Conservation (phyloP, 495 filamentous ascomycete species). For the Geopyxis carbonaria region DNA sequence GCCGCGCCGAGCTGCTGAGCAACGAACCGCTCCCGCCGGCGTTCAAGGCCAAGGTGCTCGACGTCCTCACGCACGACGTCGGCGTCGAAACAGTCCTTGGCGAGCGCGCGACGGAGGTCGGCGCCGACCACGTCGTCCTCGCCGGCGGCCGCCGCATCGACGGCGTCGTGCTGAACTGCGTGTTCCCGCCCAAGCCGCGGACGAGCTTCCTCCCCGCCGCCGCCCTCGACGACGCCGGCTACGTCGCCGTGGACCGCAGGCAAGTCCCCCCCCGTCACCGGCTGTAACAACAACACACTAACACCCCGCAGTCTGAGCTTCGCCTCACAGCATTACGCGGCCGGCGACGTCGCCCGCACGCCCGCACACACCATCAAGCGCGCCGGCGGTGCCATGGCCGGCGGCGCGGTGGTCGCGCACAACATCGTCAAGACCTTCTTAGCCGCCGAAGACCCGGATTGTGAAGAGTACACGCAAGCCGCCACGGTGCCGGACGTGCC, state of each 20-base stretch:
- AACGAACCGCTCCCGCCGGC: conserved; percentile 49
- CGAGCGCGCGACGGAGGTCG: conserved; percentile 28
- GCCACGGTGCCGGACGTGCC: conserved; percentile 38
- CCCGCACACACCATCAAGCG: conserved; percentile 53
- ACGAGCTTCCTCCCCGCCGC: conserved; percentile 32
- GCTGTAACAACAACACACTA: conserved; percentile 10
- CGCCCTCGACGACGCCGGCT: conserved; percentile 34
- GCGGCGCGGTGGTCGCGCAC: too few species aligned
- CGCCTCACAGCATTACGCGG: conserved; percentile 52
- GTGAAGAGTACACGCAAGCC: too few species aligned
- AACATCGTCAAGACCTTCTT: too few species aligned
- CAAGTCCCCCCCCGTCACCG: background rate
- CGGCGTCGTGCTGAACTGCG: conserved; percentile 41
- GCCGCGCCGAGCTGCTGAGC: conserved; percentile 42
- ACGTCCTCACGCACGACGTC: conserved; percentile 32
- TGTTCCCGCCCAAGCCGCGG: background rate
- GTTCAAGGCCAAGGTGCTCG: conserved; percentile 38
- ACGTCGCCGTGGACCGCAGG: conserved; percentile 36
- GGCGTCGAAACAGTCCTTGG: conserved; percentile 41
- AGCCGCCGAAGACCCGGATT: conserved; percentile 28
- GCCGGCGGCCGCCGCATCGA: conserved; percentile 36
- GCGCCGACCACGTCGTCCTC: conserved; percentile 33
- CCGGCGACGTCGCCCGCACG: conserved; percentile 40
- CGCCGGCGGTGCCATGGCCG: conserved; percentile 46
- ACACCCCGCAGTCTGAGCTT: too few species aligned